phyloP scores from a whole-genome alignment of 345 rosid genomes.

The Chamaenerion angustifolium region DNA sequence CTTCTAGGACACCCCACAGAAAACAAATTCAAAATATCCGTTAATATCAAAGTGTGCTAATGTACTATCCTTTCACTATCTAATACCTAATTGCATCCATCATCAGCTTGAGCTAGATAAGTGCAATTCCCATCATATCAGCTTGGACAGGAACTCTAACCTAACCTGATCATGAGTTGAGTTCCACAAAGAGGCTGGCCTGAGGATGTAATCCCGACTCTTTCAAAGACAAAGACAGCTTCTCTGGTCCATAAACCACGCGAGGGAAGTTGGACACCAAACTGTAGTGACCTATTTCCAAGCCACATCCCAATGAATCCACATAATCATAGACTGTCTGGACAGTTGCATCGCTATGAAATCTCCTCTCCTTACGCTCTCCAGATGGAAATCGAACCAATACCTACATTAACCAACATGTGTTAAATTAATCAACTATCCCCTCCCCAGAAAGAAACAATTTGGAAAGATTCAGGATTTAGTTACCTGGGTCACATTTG shows the following conservation, averaged over 20 bases:
- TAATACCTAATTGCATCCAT: too few species aligned
- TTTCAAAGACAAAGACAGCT: slow-evolving; percentile 44
- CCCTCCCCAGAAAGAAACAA: too few species aligned
- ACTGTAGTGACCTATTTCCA: slow-evolving; percentile 58
- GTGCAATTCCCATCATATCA: too few species aligned
- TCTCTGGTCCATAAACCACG: slow-evolving; percentile 50
- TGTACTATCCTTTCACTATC: too few species aligned
- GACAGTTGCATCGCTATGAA: slow-evolving; percentile 41
- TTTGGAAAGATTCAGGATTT: too few species aligned
- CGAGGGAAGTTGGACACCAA: slow-evolving; percentile 90
- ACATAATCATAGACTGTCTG: slow-evolving; percentile 69
- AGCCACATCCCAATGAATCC: slow-evolving; percentile 66
- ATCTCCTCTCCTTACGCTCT: slow-evolving; percentile 91
- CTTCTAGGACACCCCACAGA: too few species aligned
- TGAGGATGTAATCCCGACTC: slow-evolving; percentile 97
- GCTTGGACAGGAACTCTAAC: too few species aligned
- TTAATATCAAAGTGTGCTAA: too few species aligned
- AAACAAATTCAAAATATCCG: too few species aligned
- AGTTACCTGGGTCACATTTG: slow-evolving; percentile 68
- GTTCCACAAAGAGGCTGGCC: slow-evolving; percentile 95
- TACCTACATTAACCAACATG: slow-evolving; percentile 24
- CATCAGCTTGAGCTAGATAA: too few species aligned
- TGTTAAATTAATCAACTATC: too few species aligned
- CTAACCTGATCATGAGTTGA: slow-evolving; percentile 25
- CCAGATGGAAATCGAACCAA: slow-evolving; percentile 86